Base-by-base conservation (phyloP, 768 basidiomycete species). In the Russula brevipes region DNA sequence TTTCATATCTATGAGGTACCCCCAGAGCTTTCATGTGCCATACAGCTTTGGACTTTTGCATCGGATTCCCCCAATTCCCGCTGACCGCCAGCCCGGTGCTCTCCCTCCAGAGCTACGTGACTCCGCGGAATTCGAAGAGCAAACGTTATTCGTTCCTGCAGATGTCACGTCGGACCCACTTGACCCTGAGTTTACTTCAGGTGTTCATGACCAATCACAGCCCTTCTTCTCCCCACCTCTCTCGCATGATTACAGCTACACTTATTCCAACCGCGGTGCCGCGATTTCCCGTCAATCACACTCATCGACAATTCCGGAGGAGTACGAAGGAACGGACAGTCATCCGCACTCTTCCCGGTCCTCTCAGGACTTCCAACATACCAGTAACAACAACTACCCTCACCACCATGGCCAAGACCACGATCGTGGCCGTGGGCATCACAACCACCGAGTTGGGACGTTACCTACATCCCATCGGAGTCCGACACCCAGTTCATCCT, bases 21-120 rank as follows among this genome's bases (percentile, higher is more conserved):
- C 42, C 45, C 44, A 38, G 46, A 16, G 36, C 49, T 35, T 58
- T 46, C 53, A 57, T 44, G 41, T 49, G 38, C 46, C 54, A 51
- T 46, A 39, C 64, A 94, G 93, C 1, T 96, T 90, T 72, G 94
- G 94, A 5, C 82, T 97, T 24, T 78, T 98, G 39, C 96, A 98
- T 74, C 86, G 96, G 58, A 96, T 98, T 66, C 95, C 95, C 5
- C 83, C 88, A 41, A 85, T 89, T 47, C 80, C 86, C 11, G 76
- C 79, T 36, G 84, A 86, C 63, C 82, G 80, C 47, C 69, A 80
- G 56, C 81, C 83, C 6, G 84, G 83, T 44, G 76, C 80, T 54
- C 75, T 79, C n/a, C 86, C 86, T 8, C 74, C 79, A 24, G 84
- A 85, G 70, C 74, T 86, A 11, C 78, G 75, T 19, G 80, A 82